A percentile compares a stretch with the other conserved stretches of the same genome.
These are phyloP conservation scores for Phalaenopsis hybrid DNA, from an alignment of 116 monocot species.

Conservation along the genomic window DNA sequence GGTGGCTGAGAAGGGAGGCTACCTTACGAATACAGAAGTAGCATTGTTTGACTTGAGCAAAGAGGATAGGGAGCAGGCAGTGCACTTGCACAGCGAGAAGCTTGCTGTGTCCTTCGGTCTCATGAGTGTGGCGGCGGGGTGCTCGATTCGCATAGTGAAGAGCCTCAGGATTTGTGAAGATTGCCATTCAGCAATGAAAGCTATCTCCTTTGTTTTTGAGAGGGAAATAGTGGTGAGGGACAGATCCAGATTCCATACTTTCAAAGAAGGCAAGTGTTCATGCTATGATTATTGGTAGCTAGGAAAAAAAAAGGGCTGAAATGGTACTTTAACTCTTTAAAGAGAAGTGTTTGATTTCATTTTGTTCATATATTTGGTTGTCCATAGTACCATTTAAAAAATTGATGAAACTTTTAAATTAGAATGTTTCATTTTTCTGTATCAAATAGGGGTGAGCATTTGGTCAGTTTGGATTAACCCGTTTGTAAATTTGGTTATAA, in stretches of 20 bases:
- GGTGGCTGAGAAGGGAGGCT: constrained; percentile 25
- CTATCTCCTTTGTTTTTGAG: constrained; percentile 26
- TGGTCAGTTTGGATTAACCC: too few relatives aligned
- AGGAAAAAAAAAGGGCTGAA: too few relatives aligned
- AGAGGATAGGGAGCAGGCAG: constrained; percentile 45
- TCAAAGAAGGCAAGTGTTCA: constrained; percentile 20
- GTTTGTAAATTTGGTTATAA: too few relatives aligned
- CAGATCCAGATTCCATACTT: constrained; percentile 34
- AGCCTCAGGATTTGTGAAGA: constrained; percentile 50
- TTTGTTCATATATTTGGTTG: too few relatives aligned
- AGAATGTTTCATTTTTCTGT: too few relatives aligned
- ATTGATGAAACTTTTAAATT: too few relatives aligned
- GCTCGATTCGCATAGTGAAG: constrained; percentile 40
- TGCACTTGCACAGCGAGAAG: constrained; percentile 53
- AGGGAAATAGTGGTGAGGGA: constrained; percentile 33
- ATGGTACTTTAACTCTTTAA: too few relatives aligned
- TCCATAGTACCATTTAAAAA: too few relatives aligned
- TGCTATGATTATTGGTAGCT: constrained; percentile 31
- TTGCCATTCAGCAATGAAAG: constrained; percentile 41
- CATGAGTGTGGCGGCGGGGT: constrained; percentile 29
- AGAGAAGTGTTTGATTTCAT: too few relatives aligned
- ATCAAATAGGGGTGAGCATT: too few relatives aligned
- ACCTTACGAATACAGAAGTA: constrained; percentile 22
- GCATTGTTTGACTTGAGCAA: constrained; percentile 42
- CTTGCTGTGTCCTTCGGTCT: constrained; percentile 44